Conservation (phyloP, 768 basidiomycete species). For the Calocybe indica region DNA sequence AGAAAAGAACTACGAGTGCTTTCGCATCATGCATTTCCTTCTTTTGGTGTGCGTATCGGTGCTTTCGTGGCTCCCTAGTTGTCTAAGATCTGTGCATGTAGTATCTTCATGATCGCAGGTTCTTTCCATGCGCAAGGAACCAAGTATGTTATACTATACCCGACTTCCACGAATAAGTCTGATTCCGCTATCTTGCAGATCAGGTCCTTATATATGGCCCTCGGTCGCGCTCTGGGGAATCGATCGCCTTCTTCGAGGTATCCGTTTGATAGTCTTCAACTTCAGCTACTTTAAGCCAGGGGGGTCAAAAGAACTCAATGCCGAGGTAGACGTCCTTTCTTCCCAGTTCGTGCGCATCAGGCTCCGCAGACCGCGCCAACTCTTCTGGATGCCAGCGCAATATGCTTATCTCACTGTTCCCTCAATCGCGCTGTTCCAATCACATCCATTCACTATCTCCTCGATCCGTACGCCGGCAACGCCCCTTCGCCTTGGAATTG, state of each 20-base stretch:
- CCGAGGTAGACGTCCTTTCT: slow-evolving; percentile 35
- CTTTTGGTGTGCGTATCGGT: too few relatives aligned
- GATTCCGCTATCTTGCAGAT: slow-evolving; percentile 13
- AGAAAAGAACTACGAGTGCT: slow-evolving; percentile 41
- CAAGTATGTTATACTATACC: too few relatives aligned
- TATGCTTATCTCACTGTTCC: slow-evolving; percentile 47
- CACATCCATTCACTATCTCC: slow-evolving; percentile 64
- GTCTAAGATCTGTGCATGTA: slow-evolving; percentile 5
- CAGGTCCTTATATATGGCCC: slow-evolving; percentile 37
- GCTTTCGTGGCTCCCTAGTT: slow-evolving; percentile 21
- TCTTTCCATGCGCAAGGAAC: slow-evolving; percentile 37
- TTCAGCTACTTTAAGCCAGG: slow-evolving; percentile 29
- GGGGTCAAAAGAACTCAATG: slow-evolving; percentile 22
- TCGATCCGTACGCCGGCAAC: too few relatives aligned
- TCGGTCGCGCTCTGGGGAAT: slow-evolving; percentile 48
- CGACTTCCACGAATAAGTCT: too few relatives aligned
- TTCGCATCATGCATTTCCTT: slow-evolving; percentile 42
- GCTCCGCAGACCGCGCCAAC: slow-evolving; percentile 29
- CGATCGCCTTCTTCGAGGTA: slow-evolving; percentile 42
- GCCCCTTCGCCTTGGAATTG: too few relatives aligned
- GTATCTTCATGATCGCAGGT: slow-evolving; percentile 30
- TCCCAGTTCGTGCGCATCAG: slow-evolving; percentile 42
- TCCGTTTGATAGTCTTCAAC: slow-evolving; percentile 40
- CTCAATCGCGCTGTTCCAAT: slow-evolving; percentile 35
- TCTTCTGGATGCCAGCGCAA: slow-evolving; percentile 50